Conservation (phyloP, 2,329 filamentous ascomycete species). For the Incumbomyces lentus region DNA sequence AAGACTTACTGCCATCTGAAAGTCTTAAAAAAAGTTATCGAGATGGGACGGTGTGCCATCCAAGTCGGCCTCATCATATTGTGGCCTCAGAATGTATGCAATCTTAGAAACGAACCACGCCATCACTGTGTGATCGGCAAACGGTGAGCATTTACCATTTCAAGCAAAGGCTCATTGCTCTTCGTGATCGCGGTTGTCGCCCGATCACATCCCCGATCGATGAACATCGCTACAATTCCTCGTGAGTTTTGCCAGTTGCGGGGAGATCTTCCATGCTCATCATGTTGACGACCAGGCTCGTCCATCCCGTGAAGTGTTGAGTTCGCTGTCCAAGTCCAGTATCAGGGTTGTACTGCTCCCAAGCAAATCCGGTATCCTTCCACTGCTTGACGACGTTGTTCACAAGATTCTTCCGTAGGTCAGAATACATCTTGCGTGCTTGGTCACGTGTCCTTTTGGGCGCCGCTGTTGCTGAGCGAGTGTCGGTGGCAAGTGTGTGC, state of each 20-base stretch:
- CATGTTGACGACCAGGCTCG: constrained; percentile 93
- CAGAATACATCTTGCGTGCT: constrained; percentile 63
- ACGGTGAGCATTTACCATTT: no score
- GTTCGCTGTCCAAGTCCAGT: constrained; percentile 89
- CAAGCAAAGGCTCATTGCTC: no score
- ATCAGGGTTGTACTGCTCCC: constrained; percentile 96
- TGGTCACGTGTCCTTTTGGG: constrained; percentile 27
- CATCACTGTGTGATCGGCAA: no score
- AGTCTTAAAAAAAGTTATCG: no score
- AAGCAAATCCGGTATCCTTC: constrained; percentile 87
- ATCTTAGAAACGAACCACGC: no score
- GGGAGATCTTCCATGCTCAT: constrained; percentile 78
- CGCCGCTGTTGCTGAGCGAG: constrained; percentile 6
- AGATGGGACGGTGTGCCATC: no score
- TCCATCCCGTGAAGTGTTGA: constrained; percentile 98
- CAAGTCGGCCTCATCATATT: no score
- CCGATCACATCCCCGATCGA: no score
- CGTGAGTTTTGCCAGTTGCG: not conserved
- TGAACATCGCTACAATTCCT: not conserved
- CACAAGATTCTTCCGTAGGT: constrained; percentile 73
- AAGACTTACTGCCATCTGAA: no score
- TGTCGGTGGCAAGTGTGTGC: constrained; percentile 47
- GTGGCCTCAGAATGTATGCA: no score
- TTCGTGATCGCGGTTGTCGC: no score
- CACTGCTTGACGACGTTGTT: constrained; percentile 81